Evolutionary conservation across 345 rosid species (phyloP).

Genomic region (Salix udensis): DNA sequence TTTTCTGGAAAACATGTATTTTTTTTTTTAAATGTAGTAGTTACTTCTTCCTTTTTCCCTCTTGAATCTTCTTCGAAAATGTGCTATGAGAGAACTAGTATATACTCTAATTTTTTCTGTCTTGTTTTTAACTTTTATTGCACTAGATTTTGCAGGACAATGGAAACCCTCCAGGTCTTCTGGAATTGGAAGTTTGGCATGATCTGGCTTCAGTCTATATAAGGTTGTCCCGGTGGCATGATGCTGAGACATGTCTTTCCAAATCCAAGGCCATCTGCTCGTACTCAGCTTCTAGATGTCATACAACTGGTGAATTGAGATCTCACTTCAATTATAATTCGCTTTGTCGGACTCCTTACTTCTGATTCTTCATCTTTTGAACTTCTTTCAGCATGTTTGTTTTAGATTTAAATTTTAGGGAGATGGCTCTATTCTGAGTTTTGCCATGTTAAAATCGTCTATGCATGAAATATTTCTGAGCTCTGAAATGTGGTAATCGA

Average conservation of each 20-base stretch:
- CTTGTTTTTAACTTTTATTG: neutral
- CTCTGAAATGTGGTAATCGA: neutral
- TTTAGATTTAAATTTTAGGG: too few species aligned
- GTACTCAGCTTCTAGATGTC: constrained; percentile 52
- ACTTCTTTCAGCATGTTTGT: too few species aligned
- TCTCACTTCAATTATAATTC: neutral
- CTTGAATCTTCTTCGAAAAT: neutral
- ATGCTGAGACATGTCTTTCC: constrained; percentile 76
- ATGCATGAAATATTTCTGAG: neutral
- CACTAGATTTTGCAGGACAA: constrained; percentile 30
- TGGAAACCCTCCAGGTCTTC: constrained; percentile 32
- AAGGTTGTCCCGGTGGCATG: constrained; percentile 57
- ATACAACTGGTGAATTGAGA: constrained; percentile 42
- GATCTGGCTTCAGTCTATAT: constrained; percentile 67
- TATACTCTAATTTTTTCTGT: too few species aligned
- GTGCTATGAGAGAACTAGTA: neutral
- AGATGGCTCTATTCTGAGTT: neutral
- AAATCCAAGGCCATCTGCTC: constrained; percentile 54
- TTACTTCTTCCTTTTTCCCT: neutral
- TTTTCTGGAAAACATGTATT: neutral
- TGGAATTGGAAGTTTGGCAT: constrained; percentile 75
- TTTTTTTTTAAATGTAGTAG: neutral
- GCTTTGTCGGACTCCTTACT: neutral
- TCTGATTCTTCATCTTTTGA: too few species aligned
- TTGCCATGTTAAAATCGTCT: neutral